phyloP scores from a whole-genome alignment of 805 yeast species.

The Ogataea paraovalis region DNA sequence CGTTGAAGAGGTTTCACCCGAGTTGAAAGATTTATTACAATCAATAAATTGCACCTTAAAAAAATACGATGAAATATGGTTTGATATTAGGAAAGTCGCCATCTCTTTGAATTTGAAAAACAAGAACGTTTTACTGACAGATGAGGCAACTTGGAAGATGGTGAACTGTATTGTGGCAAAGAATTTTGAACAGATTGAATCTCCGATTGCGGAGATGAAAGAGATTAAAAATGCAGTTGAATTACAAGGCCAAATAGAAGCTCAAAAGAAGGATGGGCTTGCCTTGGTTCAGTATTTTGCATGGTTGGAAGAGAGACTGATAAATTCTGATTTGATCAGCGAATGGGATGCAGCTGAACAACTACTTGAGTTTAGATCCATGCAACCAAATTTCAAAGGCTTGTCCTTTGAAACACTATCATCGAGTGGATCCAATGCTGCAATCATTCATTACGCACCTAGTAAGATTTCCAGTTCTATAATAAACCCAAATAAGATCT shows the following conservation, averaged over 20 bases:
- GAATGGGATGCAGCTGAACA: conserved; percentile 67
- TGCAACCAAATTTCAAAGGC: conserved; percentile 53
- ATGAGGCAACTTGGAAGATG: conserved; percentile 65
- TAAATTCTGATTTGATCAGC: conserved; percentile 43
- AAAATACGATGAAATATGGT: conserved; percentile 45
- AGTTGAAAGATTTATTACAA: conserved; percentile 37
- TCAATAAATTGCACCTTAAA: conserved; percentile 40
- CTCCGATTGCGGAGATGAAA: conserved; percentile 56
- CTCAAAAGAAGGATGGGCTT: conserved; percentile 57
- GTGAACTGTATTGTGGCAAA: conserved; percentile 43
- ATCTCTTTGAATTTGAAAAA: conserved; percentile 15
- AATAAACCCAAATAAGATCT: conserved; percentile 50
- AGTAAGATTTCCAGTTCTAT: conserved; percentile 36
- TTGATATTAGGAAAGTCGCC: conserved; percentile 37
- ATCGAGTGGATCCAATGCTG: conserved; percentile 72
- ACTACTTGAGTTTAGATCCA: conserved; percentile 49
- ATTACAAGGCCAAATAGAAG: conserved; percentile 44
- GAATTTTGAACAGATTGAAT: conserved; percentile 39
- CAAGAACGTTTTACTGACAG: conserved; percentile 46
- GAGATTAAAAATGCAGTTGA: conserved; percentile 48
- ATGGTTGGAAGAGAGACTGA: conserved; percentile 53
- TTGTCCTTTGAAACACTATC: conserved; percentile 72
- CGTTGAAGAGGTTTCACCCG: conserved; percentile 34
- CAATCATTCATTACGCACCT: conserved; percentile 74
- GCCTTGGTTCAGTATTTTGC: conserved; percentile 51